Conservation (phyloP, 2,329 filamentous ascomycete species). For the Byssoonygena ceratinophila region DNA sequence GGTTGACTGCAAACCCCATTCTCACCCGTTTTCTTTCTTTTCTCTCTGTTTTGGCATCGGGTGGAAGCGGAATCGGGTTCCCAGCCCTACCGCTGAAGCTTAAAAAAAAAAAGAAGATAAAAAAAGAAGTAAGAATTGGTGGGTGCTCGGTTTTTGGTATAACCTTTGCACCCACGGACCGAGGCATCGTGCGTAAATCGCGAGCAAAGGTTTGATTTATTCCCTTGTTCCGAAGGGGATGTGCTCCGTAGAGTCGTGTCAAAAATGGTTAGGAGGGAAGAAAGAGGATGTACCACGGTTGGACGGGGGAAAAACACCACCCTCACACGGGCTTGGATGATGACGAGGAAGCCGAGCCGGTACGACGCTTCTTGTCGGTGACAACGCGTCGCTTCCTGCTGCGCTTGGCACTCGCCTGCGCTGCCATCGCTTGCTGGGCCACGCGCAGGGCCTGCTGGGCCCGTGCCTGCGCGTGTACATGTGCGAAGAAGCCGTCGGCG, state of each 20-base stretch:
- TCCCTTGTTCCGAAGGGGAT: no score
- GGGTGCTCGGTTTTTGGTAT: neutral
- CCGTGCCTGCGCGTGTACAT: conserved; percentile 34
- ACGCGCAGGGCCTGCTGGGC: conserved; percentile 32
- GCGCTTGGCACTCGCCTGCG: conserved; percentile 17
- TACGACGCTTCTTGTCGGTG: conserved; percentile 17
- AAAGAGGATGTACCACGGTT: neutral
- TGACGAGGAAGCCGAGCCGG: conserved; percentile 17
- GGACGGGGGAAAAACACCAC: neutral
- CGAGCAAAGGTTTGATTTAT: no score
- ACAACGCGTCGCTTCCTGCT: conserved; percentile 19
- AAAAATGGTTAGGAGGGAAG: no score
- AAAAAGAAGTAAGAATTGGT: neutral
- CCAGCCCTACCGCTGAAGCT: neutral
- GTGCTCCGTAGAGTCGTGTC: no score
- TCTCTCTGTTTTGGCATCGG: conserved; percentile 2
- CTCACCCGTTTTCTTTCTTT: neutral
- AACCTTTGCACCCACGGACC: neutral
- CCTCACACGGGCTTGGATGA: conserved; percentile 6
- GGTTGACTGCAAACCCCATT: neutral
- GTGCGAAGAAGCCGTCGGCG: conserved; percentile 10
- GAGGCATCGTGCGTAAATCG: neutral
- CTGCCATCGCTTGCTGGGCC: conserved; percentile 23
- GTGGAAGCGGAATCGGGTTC: neutral
- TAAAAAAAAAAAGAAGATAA: neutral